A percentile compares a stretch with the other conserved stretches of the same genome.
Conservation (phyloP, 2,329 filamentous ascomycete species). For the Lasiodiplodia gonubiensis region DNA sequence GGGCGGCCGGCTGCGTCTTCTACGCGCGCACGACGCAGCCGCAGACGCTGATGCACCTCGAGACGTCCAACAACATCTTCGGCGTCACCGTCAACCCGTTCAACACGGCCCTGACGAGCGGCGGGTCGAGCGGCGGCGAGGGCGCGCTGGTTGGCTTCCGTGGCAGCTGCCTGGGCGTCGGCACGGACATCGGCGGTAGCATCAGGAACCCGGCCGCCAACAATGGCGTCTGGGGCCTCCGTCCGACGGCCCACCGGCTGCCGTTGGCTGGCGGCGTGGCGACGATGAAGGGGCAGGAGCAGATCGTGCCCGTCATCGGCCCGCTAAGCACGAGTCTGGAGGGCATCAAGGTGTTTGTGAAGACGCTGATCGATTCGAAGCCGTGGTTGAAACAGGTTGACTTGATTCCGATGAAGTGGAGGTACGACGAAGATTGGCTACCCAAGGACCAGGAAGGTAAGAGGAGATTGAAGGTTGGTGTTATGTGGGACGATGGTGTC, state of each 20-base stretch:
- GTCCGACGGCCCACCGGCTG: conserved; percentile 48
- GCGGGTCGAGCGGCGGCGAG: conserved; percentile 63
- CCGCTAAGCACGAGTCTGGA: conserved; percentile 60
- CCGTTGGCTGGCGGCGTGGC: conserved; percentile 45
- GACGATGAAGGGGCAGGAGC: conserved; percentile 50
- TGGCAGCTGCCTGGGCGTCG: conserved; percentile 60
- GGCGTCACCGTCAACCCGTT: conserved; percentile 60
- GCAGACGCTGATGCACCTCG: conserved; percentile 61
- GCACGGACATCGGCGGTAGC: conserved; percentile 31
- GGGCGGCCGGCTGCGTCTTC: conserved; percentile 55
- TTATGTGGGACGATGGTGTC: conserved; percentile 69
- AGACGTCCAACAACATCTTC: conserved; percentile 57
- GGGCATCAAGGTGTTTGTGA: conserved; percentile 61
- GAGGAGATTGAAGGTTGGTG: conserved; percentile 60
- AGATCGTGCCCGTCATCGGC: conserved; percentile 58
- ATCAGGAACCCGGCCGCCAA: conserved; percentile 29
- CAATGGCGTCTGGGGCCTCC: conserved; percentile 27
- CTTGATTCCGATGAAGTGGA: conserved; percentile 66
- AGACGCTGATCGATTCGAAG: conserved; percentile 55
- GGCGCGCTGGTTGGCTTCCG: conserved; percentile 59
- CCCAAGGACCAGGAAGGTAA: conserved; percentile 31
- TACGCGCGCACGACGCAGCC: conserved; percentile 62
- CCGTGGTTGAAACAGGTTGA: conserved; percentile 65
- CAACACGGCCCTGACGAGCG: conserved; percentile 57
- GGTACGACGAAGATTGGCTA: conserved; percentile 32